Evolutionary conservation across 1,284 basidiomycete genomes (phyloP).

Genomic region (Leccinum cinnamomeum): DNA sequence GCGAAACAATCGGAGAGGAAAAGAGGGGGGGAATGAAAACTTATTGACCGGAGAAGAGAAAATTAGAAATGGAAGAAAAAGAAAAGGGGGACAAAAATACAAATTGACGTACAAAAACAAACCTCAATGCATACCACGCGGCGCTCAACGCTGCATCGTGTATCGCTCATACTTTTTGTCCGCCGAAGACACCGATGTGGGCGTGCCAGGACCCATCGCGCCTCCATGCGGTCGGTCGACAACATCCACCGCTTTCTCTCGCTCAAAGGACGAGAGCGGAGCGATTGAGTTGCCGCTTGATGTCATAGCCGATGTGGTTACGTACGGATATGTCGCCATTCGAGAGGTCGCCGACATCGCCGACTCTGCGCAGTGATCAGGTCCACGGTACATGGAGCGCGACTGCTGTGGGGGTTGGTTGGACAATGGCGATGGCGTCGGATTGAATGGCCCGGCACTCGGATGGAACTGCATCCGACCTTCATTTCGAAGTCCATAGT

Average conservation of each 20-base stretch:
- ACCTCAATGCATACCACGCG: background rate
- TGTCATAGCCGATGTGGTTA: slow-evolving; percentile 30
- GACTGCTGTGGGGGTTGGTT: slow-evolving; percentile 35
- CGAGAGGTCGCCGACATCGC: slow-evolving; percentile 22
- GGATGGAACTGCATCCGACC: slow-evolving; percentile 30
- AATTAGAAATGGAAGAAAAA: background rate
- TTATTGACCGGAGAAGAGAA: background rate
- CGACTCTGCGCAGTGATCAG: slow-evolving; percentile 20
- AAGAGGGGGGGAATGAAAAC: background rate
- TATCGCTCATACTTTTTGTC: slow-evolving; percentile 35
- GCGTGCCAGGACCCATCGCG: background rate
- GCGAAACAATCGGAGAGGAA: background rate
- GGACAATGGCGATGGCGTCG: slow-evolving; percentile 47
- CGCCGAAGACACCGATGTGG: slow-evolving; percentile 13
- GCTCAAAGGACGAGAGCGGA: slow-evolving; percentile 54
- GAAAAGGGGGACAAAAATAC: slow-evolving; percentile 2
- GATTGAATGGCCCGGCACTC: slow-evolving; percentile 25
- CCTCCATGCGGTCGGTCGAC: background rate
- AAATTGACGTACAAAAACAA: background rate
- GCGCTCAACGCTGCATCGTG: slow-evolving; percentile 26
- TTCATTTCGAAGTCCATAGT: slow-evolving; percentile 31
- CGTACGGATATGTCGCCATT: slow-evolving; percentile 35
- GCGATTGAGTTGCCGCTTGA: slow-evolving; percentile 26
- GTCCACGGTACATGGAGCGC: slow-evolving; percentile 28
- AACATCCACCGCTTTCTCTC: slow-evolving; percentile 37